Evolutionary conservation across 768 basidiomycete species (phyloP), one percentile per base, ranked within the genome.

Genomic region (Leccinellum albellum): DNA sequence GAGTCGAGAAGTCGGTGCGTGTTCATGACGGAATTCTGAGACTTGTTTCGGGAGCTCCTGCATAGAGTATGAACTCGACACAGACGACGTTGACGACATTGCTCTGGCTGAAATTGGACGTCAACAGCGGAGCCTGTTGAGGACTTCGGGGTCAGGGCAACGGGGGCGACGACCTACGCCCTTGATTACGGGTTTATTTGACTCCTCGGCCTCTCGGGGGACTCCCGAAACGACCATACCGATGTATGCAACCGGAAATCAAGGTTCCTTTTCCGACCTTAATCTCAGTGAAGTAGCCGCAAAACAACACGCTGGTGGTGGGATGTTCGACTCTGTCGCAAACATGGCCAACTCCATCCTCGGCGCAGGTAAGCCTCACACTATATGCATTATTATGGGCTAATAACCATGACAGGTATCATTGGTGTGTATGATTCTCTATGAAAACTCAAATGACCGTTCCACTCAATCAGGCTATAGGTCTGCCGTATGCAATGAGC

Each of bases 261-360:
- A 72, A 55, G 71, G 62, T 7, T 57, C 63, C 24, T 69, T 67
- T 24, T 37, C 55, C n/a, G 46, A 63, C 46, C 44, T 66, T 8
- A 79, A 94, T 75, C 70, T 94, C 66, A 82, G 94, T 56, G 86
- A 87, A 59, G 73, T 95, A 29, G 83, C 86, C 44, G 78, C 80
- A 21, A 88, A 88, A 69, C 76, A 78, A 46, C 78, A 73, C 37
- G 81, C 85, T 0, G 89, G 91, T 46, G 90, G 91, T 21, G 85
- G 86, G 0, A 73, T 94, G 76, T 10, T 92, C 1, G 86, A 91
- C 66, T 92, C 90, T 8, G 80, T 91, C 56, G 88, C 91, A 21
- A 91, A 95, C 70, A 97, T 97, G 96, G 90, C 93, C 21, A 98
- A 98, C 69, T 94, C 91, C 2, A 97, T 98, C 32, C 75, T 98